Percentiles rank a stretch among this genome's conserved stretches.
Evolutionary conservation across 2,329 filamentous ascomycete species (phyloP).

Genomic region (Pseudogymnoascus sp.): DNA sequence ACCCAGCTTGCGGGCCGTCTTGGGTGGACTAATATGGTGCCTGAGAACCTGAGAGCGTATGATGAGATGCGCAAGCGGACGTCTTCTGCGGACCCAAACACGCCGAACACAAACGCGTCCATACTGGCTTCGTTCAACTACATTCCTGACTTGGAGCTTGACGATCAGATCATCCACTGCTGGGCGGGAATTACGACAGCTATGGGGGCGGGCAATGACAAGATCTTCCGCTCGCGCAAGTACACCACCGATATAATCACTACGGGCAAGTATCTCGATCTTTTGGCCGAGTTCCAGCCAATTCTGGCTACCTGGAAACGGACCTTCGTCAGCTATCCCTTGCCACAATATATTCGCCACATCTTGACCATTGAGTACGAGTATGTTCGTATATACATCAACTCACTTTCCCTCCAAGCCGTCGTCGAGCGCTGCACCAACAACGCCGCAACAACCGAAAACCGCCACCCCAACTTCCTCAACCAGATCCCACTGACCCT

Average conservation of each 20-base stretch:
- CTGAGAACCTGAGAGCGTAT: slow-evolving; percentile 51
- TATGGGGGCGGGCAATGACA: slow-evolving; percentile 85
- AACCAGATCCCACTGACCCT: slow-evolving; percentile 56
- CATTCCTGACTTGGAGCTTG: slow-evolving; percentile 56
- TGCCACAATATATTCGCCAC: slow-evolving; percentile 57
- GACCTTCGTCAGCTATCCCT: slow-evolving; percentile 70
- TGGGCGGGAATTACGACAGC: slow-evolving; percentile 91
- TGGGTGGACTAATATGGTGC: slow-evolving; percentile 90
- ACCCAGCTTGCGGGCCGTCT: slow-evolving; percentile 89
- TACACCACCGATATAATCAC: slow-evolving; percentile 85
- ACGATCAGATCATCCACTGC: slow-evolving; percentile 69
- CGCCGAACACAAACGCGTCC: slow-evolving; percentile 50
- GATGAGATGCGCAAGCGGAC: slow-evolving; percentile 38
- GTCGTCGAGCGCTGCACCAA: slow-evolving; percentile 88
- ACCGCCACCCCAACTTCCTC: slow-evolving; percentile 41
- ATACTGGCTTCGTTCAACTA: slow-evolving; percentile 54
- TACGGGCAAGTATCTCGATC: slow-evolving; percentile 71
- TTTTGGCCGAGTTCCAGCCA: slow-evolving; percentile 73
- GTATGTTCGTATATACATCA: slow-evolving; percentile 89
- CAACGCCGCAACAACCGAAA: slow-evolving; percentile 44
- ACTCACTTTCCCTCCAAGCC: slow-evolving; percentile 86
- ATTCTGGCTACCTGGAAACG: slow-evolving; percentile 70
- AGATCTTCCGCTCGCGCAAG: slow-evolving; percentile 77
- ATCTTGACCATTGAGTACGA: slow-evolving; percentile 93
- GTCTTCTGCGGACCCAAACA: slow-evolving; percentile 44